phyloP scores from a whole-genome alignment of 495 filamentous ascomycete genomes.

The Penicillium diatomitis region DNA sequence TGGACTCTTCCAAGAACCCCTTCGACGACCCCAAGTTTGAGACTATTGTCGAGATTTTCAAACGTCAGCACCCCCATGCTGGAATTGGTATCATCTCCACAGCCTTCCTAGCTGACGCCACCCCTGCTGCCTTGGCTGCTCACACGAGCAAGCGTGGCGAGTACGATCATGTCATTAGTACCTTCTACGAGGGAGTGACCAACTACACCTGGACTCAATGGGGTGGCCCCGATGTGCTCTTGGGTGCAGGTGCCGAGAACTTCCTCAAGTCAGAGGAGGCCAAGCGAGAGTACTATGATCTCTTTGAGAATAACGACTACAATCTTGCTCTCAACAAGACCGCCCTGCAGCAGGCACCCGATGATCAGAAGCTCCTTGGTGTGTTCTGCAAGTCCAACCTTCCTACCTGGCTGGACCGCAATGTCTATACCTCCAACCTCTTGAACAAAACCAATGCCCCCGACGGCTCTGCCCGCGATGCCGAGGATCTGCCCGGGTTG shows the following conservation, averaged over 20 bases:
- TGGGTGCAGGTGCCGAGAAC: constrained; percentile 65
- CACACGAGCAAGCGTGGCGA: constrained; percentile 54
- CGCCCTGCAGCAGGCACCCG: constrained; percentile 40
- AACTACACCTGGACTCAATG: constrained; percentile 60
- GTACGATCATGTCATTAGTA: constrained; percentile 55
- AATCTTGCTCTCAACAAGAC: constrained; percentile 58
- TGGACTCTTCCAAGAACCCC: constrained; percentile 51
- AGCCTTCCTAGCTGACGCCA: constrained; percentile 64
- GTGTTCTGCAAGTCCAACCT: constrained; percentile 60
- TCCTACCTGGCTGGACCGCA: constrained; percentile 64
- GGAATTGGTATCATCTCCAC: constrained; percentile 54
- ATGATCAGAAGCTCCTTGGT: constrained; percentile 50
- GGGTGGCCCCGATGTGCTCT: constrained; percentile 60
- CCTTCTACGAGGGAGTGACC: constrained; percentile 46
- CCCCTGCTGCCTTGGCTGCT: constrained; percentile 56
- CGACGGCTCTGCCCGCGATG: constrained; percentile 44
- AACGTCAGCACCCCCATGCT: constrained; percentile 46
- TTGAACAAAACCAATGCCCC: constrained; percentile 51
- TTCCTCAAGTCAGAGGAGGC: constrained; percentile 39
- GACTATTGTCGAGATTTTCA: constrained; percentile 63
- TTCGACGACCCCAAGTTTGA: constrained; percentile 74
- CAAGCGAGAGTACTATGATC: constrained; percentile 56
- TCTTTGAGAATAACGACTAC: constrained; percentile 58
- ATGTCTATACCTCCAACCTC: constrained; percentile 58
- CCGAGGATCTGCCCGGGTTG: constrained; percentile 59